Evolutionary conservation across 305 asterid genomes (phyloP).

Genomic region (Fraxinus xanthoxyloides): DNA sequence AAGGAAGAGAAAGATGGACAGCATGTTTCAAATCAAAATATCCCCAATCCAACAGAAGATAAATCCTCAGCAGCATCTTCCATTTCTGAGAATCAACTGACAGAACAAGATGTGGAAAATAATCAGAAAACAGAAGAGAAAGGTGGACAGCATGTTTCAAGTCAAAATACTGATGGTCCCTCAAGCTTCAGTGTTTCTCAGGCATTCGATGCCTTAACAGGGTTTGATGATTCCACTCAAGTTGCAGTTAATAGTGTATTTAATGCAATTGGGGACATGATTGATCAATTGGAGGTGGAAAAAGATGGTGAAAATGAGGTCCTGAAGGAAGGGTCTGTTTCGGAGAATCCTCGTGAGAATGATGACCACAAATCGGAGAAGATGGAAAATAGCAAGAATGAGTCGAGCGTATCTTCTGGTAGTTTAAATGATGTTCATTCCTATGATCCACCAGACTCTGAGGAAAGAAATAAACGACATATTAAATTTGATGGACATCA

Average conservation of each 20-base stretch:
- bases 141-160: constrained; percentile 30
- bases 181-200: constrained; percentile 67
- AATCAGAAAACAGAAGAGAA: constrained; percentile 47
- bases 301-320: constrained; percentile 37
- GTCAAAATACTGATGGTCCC: constrained; percentile 40
- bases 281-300: constrained; percentile 65
- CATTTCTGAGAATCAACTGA: constrained; percentile 40
- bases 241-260: constrained; percentile 88
- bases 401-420: constrained; percentile 23
- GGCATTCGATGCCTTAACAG: constrained; percentile 79
- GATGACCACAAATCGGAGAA: constrained; percentile 32
- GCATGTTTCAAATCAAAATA: constrained; percentile 35
- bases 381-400: constrained; percentile 22
- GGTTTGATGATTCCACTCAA: constrained; percentile 93
- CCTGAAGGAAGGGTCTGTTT: constrained; percentile 24
- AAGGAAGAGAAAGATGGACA: constrained; percentile 40
- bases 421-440: constrained; percentile 25
- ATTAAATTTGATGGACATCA: constrained; percentile 9
- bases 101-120: constrained; percentile 44
- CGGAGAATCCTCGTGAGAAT: constrained; percentile 28
- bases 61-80: constrained; percentile 39
- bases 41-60: constrained; percentile 33
- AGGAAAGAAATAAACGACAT: constrained; percentile 5
- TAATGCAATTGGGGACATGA: constrained; percentile 79
- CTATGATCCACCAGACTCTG: constrained; percentile 27